These are phyloP conservation scores for Lentinula novae-zelandiae DNA, from an alignment of 1,284 basidiomycete species.

Conservation along the genomic window DNA sequence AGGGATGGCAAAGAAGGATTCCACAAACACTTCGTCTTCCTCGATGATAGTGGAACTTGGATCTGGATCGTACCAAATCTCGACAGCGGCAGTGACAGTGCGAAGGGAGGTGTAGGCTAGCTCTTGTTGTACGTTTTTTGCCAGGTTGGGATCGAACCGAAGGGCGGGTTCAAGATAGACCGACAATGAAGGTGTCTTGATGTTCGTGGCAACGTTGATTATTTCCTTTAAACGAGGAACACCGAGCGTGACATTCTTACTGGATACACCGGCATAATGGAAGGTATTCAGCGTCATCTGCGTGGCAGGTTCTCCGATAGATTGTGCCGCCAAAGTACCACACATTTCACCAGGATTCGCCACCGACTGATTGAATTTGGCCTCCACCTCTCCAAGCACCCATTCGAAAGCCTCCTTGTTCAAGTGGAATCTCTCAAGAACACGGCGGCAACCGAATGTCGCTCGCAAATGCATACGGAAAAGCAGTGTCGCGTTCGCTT, in stretches of 20 bases:
- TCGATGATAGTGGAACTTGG: constrained; percentile 92
- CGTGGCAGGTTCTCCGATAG: constrained; percentile 98
- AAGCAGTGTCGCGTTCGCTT: constrained; percentile 86
- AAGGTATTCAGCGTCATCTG: constrained; percentile 99
- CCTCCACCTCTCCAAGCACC: constrained; percentile 95
- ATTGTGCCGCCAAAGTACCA: constrained; percentile 95
- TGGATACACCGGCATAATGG: constrained; percentile 98
- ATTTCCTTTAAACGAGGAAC: constrained; percentile 98
- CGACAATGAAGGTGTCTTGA: constrained; percentile 95
- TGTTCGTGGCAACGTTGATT: constrained; percentile 98
- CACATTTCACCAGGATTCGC: constrained; percentile 99
- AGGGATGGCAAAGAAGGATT: constrained; percentile 99
- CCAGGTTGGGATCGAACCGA: constrained; percentile 56
- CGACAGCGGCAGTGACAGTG: constrained; percentile 93
- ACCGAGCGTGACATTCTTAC: constrained; percentile 97
- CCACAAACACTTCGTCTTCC: constrained; percentile 94
- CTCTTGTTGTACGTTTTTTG: constrained; percentile 90
- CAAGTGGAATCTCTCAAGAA: constrained; percentile 84
- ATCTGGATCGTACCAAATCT: constrained; percentile 98
- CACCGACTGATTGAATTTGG: constrained; percentile 90
- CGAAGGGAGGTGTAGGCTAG: constrained; percentile 93
- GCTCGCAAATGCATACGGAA: constrained; percentile 95
- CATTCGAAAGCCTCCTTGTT: constrained; percentile 94
- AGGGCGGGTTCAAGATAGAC: constrained; percentile 84
- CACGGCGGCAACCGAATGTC: constrained; percentile 78